Percentiles rank a stretch among this genome's conserved stretches.
phyloP scores from a whole-genome alignment of 352 stramenopile genomes.

The Elongisporangium senticosum region DNA sequence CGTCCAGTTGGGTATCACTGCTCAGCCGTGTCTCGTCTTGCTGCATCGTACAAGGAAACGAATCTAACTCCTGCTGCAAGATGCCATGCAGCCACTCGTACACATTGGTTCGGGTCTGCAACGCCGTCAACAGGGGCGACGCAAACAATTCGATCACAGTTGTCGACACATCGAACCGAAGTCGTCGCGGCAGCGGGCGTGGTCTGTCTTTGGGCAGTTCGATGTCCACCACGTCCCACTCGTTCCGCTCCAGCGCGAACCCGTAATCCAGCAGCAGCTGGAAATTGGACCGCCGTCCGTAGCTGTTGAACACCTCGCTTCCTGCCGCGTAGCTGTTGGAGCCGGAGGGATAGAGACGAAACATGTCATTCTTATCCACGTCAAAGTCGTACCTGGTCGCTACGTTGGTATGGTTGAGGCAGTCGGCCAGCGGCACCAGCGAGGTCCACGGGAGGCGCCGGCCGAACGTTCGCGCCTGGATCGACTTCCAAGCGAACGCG shows the following conservation, averaged over 20 bases:
- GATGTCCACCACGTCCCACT: constrained; percentile 83
- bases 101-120: constrained; percentile 14
- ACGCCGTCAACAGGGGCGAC: constrained; percentile 14
- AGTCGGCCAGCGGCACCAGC: constrained; percentile 91
- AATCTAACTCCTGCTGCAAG: constrained; percentile 10
- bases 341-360: constrained; percentile 64
- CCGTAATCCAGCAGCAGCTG: constrained; percentile 91
- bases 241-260: constrained; percentile 86
- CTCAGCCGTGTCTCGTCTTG: constrained; percentile 23
- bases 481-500: constrained; percentile 82
- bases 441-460: constrained; percentile 85
- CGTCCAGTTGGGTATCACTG: constrained; percentile 5
- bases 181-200: constrained; percentile 19
- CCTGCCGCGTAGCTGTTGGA: constrained; percentile 47
- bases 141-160: constrained; percentile 51
- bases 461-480: constrained; percentile 90
- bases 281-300: constrained; percentile 83
- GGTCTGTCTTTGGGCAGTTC: constrained; percentile 34
- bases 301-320: constrained; percentile 89
- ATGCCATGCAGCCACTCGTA: constrained; percentile 20
- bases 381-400: constrained; percentile 86
- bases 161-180: constrained; percentile 42
- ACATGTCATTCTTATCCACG: constrained; percentile 43
- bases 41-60: constrained; percentile 15
- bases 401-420: constrained; percentile 89